phyloP scores from a whole-genome alignment of 2,329 filamentous ascomycete genomes.

The Mycosphaerella arachidis region DNA sequence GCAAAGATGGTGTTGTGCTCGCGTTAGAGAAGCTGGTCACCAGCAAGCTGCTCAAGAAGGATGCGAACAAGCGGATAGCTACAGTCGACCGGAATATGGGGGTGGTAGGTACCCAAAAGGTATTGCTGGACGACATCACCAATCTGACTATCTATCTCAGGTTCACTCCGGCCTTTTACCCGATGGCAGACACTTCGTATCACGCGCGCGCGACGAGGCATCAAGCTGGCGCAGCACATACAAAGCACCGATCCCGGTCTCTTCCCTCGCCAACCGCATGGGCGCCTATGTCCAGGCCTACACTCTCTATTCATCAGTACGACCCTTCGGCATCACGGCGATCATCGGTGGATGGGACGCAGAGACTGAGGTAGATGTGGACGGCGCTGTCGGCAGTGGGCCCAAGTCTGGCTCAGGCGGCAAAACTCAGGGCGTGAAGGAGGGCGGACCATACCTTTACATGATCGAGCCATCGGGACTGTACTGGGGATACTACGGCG shows the following conservation, averaged over 20 bases:
- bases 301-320: constrained; percentile 93
- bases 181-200: constrained; percentile 91
- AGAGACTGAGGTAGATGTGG: constrained; percentile 76
- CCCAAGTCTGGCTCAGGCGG: constrained; percentile 77
- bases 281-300: constrained; percentile 95
- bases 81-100: constrained; percentile 92
- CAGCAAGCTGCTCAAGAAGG: constrained; percentile 91
- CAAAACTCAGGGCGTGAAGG: constrained; percentile 67
- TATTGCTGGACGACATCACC: neutral
- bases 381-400: constrained; percentile 82
- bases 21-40: constrained; percentile 94
- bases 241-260: constrained; percentile 87
- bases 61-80: constrained; percentile 94
- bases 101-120: constrained; percentile 59
- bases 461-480: constrained; percentile 98
- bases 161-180: constrained; percentile 91
- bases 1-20: constrained; percentile 93
- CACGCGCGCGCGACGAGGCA: constrained; percentile 89
- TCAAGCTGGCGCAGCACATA: constrained; percentile 86
- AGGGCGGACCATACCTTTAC: constrained; percentile 89
- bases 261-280: constrained; percentile 85
- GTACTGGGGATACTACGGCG: constrained; percentile 99
- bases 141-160: constrained; percentile 43
- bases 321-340: constrained; percentile 92
- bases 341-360: constrained; percentile 93